Evolutionary conservation across 2,329 filamentous ascomycete genomes (phyloP).

Genomic region (Aspergillus costaricaensis): DNA sequence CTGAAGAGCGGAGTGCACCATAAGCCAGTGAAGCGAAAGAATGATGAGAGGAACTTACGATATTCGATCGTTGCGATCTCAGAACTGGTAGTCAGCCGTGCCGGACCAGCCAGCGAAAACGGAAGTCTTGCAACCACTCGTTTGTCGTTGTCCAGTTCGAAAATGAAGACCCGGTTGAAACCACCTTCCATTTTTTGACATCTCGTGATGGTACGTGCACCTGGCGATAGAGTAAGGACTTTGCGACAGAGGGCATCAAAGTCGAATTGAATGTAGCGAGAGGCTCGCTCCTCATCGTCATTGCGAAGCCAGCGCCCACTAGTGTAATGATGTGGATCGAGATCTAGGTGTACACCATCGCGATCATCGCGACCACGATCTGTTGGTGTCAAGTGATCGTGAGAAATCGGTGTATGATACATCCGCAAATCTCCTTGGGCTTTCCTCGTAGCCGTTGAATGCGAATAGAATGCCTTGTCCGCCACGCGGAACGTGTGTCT

Average conservation of each 20-base stretch:
- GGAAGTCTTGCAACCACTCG: slow-evolving; percentile 47
- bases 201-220: slow-evolving; percentile 34
- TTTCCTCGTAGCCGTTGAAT: too few relatives aligned
- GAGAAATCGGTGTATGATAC: too few relatives aligned
- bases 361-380: too few relatives aligned
- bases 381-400: too few relatives aligned
- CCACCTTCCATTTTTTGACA: slow-evolving; percentile 49
- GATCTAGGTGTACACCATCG: background rate
- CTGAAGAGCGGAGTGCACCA: slow-evolving; percentile 24
- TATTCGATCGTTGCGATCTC: slow-evolving; percentile 51
- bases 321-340: slow-evolving; percentile 37
- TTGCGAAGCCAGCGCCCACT: slow-evolving; percentile 41
- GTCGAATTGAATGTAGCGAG: slow-evolving; percentile 44
- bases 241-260: slow-evolving; percentile 42
- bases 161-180: slow-evolving; percentile 49
- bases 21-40: background rate
- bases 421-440: too few relatives aligned
- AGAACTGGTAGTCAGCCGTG: slow-evolving; percentile 41
- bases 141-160: slow-evolving; percentile 42
- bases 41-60: slow-evolving; percentile 29
- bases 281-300: slow-evolving; percentile 38
- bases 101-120: slow-evolving; percentile 41
- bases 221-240: slow-evolving; percentile 40
- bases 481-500: too few relatives aligned
- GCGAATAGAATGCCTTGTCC: too few relatives aligned